Evolutionary conservation across 305 asterid genomes (phyloP).

Genomic region (Solanum hybrid): DNA sequence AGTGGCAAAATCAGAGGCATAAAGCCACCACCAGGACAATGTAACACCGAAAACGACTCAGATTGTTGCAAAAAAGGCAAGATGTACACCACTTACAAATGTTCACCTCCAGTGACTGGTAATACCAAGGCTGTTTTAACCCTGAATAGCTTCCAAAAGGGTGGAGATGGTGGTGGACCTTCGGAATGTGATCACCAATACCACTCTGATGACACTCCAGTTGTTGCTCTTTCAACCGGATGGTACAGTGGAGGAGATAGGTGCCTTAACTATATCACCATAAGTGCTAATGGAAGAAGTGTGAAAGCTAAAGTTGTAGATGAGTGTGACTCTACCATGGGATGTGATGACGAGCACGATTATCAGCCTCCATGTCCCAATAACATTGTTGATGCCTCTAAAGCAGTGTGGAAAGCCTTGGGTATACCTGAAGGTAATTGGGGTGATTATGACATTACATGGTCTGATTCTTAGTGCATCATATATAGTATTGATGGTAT

Average conservation of each 20-base stretch:
- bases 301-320: constrained; percentile 34
- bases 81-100: constrained; percentile 32
- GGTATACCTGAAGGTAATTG: constrained; percentile 13
- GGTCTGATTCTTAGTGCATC: constrained; percentile 17
- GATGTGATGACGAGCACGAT: constrained; percentile 28
- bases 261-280: constrained; percentile 17
- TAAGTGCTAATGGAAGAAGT: constrained; percentile 24
- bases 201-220: constrained; percentile 25
- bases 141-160: constrained; percentile 28
- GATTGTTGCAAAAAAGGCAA: constrained; percentile 28
- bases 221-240: constrained; percentile 37
- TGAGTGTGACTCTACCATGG: constrained; percentile 35
- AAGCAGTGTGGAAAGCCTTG: constrained; percentile 40
- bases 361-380: constrained; percentile 32
- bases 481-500: background rate
- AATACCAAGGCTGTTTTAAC: constrained; percentile 25
- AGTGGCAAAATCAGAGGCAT: constrained; percentile 31
- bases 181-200: constrained; percentile 31
- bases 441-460: constrained; percentile 24
- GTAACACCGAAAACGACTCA: constrained; percentile 25
- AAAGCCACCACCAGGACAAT: constrained; percentile 32
- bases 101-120: constrained; percentile 20
- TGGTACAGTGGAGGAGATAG: constrained; percentile 33
- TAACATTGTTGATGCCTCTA: constrained; percentile 40
- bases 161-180: constrained; percentile 31